Percentiles rank a stretch among this genome's conserved stretches.
These are phyloP conservation scores for Clavulina sp. DNA, from an alignment of 768 basidiomycete genomes.

Conservation along the genomic window DNA sequence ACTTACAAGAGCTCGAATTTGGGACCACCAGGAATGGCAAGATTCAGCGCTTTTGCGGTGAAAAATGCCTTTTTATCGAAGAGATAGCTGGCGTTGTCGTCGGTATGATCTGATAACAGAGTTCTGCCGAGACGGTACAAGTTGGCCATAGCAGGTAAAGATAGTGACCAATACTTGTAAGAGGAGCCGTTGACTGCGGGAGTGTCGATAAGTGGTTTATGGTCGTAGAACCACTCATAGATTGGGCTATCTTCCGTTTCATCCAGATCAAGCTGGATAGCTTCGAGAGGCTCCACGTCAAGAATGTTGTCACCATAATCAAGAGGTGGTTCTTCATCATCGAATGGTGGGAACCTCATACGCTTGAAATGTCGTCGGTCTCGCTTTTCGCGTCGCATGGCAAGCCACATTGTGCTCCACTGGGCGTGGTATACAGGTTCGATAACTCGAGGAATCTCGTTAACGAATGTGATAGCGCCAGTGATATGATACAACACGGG, in stretches of 20 bases:
- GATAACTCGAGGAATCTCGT: slow-evolving; percentile 90
- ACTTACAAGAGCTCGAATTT: slow-evolving; percentile 84
- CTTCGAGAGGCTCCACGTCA: slow-evolving; percentile 94
- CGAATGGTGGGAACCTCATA: slow-evolving; percentile 98
- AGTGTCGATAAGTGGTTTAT: slow-evolving; percentile 83
- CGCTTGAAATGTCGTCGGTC: slow-evolving; percentile 99
- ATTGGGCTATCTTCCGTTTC: slow-evolving; percentile 81
- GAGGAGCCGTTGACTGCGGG: slow-evolving; percentile 82
- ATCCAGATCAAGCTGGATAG: slow-evolving; percentile 92
- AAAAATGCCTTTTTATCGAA: slow-evolving; percentile 98
- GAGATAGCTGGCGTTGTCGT: slow-evolving; percentile 78
- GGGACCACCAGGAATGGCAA: slow-evolving; percentile 95
- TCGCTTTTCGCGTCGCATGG: slow-evolving; percentile 96
- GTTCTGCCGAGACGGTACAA: slow-evolving; percentile 90
- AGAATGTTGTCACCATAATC: slow-evolving; percentile 98
- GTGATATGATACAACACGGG: slow-evolving; percentile 98
- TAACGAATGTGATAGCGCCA: slow-evolving; percentile 98
- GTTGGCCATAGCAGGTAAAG: slow-evolving; percentile 91
- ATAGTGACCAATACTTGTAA: slow-evolving; percentile 84
- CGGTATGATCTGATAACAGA: slow-evolving; percentile 81
- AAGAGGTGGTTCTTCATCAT: slow-evolving; percentile 96
- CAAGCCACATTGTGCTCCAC: slow-evolving; percentile 99
- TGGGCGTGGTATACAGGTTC: slow-evolving; percentile 98
- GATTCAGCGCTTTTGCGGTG: slow-evolving; percentile 91
- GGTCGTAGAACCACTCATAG: slow-evolving; percentile 96